Percentiles rank a stretch among this genome's conserved stretches.
Conservation (phyloP, 225 moss, liverwort and hornwort species). For the Antitrichia curtipendula region DNA sequence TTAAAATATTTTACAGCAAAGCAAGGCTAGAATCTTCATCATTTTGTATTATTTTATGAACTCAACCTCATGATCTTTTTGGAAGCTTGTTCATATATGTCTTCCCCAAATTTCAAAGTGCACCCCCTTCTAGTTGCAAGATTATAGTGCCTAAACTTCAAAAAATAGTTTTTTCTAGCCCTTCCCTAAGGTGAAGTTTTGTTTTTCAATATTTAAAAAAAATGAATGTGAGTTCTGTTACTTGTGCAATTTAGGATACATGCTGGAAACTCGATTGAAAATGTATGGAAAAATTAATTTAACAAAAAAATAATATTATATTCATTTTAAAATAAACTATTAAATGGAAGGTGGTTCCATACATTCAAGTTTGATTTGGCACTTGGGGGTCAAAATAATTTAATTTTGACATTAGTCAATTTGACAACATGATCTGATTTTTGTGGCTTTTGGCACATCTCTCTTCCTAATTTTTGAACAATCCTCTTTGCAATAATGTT, state of each 20-base stretch:
- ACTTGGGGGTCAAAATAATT: too few relatives aligned
- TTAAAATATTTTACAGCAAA: background rate
- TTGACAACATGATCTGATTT: too few relatives aligned
- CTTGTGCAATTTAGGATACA: background rate
- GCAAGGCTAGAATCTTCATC: background rate
- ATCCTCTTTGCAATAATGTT: too few relatives aligned
- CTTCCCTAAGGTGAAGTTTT: background rate
- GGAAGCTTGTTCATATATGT: background rate
- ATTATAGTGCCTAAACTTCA: too few relatives aligned
- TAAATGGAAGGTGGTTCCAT: background rate
- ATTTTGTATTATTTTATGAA: background rate
- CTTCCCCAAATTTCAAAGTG: background rate
- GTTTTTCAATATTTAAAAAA: background rate
- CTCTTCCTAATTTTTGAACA: too few relatives aligned
- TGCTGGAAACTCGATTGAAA: background rate
- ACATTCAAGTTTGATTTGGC: too few relatives aligned
- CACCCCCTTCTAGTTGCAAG: fast-evolving
- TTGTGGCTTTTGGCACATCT: too few relatives aligned
- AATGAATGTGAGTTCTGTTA: too few relatives aligned
- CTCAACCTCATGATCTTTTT: background rate
- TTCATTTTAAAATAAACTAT: background rate
- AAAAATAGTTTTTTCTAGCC: too few relatives aligned
- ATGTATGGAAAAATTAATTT: too few relatives aligned
- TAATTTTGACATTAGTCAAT: too few relatives aligned
- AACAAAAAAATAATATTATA: background rate